Evolutionary conservation across 169 alveolate species (phyloP).

Genomic region (Nephromyces sp.): DNA sequence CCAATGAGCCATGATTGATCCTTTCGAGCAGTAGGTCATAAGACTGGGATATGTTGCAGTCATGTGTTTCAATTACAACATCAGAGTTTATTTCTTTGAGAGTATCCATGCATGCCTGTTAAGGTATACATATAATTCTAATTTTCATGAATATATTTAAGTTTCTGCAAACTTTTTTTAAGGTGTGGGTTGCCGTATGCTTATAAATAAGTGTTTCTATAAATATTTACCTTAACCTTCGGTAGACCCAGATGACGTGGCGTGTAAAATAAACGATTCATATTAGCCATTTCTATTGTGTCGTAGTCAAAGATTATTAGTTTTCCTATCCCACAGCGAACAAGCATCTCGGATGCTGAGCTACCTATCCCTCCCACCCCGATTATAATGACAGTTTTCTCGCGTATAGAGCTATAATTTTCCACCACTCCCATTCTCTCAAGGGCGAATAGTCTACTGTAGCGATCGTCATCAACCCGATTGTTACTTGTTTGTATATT

Average conservation of each 20-base stretch:
- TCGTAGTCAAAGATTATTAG: constrained; percentile 86
- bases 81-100: constrained; percentile 80
- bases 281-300: constrained; percentile 85
- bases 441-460: background rate
- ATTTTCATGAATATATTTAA: no score
- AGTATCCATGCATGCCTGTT: constrained; percentile 78
- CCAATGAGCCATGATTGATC: constrained; percentile 56
- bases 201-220: background rate
- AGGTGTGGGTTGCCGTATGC: no score
- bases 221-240: constrained; percentile 68
- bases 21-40: constrained; percentile 66
- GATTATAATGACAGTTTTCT: constrained; percentile 69
- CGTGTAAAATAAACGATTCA: constrained; percentile 86
- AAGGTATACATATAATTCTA: no score
- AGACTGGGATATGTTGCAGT: constrained; percentile 70
- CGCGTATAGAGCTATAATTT: constrained; percentile 69
- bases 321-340: constrained; percentile 89
- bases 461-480: background rate
- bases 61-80: constrained; percentile 74
- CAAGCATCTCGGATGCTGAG: constrained; percentile 89
- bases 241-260: constrained; percentile 79
- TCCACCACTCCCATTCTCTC: constrained; percentile 86
- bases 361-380: constrained; percentile 96
- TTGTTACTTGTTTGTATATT: no score
- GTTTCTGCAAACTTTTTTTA: no score